Evolutionary conservation across 345 rosid species (phyloP).

Genomic region (Excoecaria cochinchinensis): DNA sequence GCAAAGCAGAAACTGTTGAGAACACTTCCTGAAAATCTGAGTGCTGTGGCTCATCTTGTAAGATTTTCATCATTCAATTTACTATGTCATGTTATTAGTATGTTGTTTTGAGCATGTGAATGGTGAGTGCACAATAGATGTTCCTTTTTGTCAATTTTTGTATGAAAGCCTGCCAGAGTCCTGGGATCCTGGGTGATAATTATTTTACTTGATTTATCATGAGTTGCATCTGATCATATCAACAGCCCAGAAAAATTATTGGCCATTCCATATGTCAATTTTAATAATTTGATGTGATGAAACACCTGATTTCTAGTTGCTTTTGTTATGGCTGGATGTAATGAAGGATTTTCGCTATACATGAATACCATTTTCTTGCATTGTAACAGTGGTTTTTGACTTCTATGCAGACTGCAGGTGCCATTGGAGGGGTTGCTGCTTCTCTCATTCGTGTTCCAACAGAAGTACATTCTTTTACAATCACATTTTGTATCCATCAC

Average conservation of each 20-base stretch:
- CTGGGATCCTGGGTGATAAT: background rate
- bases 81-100: background rate
- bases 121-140: background rate
- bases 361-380: conserved; percentile 16
- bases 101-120: background rate
- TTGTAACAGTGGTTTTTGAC: conserved; percentile 9
- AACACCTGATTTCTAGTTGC: background rate
- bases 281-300: background rate
- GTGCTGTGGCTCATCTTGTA: conserved; percentile 89
- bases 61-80: conserved; percentile 9
- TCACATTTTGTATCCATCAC: background rate
- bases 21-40: conserved; percentile 76
- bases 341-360: background rate
- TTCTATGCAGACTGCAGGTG: conserved; percentile 80
- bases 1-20: conserved; percentile 78
- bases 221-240: background rate
- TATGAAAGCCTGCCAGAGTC: background rate
- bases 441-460: conserved; percentile 94
- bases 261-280: background rate
- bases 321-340: conserved; percentile 2
- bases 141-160: conserved; percentile 2
- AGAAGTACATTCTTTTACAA: conserved; percentile 46
- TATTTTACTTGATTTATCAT: background rate
- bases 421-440: conserved; percentile 90
- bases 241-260: background rate